phyloP scores from a whole-genome alignment of 495 filamentous ascomycete species.

The Cenococcum geophilum region DNA sequence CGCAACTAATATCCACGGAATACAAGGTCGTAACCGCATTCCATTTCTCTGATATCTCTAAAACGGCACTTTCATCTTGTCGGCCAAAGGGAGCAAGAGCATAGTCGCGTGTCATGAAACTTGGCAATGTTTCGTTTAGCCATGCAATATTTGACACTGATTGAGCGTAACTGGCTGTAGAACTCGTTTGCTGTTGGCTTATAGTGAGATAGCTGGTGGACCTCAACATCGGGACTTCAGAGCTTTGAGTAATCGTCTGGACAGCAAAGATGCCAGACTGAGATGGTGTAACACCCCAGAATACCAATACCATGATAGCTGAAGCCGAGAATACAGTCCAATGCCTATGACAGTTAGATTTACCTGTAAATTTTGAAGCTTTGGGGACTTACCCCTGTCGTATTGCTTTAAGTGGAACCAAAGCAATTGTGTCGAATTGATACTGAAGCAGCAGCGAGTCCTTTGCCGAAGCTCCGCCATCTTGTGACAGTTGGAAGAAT shows the following conservation, averaged over 20 bases:
- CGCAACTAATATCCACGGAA: conserved; percentile 38
- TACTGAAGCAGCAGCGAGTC: conserved; percentile 46
- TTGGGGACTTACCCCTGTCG: conserved; percentile 32
- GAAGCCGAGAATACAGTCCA: conserved; percentile 42
- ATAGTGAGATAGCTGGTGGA: conserved; percentile 29
- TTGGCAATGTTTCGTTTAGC: conserved; percentile 39
- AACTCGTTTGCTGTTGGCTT: conserved; percentile 22
- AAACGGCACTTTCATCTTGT: not conserved
- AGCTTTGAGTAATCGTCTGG: conserved; percentile 10
- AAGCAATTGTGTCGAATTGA: conserved; percentile 45
- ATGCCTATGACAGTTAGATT: conserved; percentile 34
- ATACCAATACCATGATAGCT: conserved; percentile 39
- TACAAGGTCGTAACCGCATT: conserved; percentile 36
- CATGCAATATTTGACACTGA: conserved; percentile 37
- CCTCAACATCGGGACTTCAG: conserved; percentile 8
- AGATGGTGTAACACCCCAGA: conserved; percentile 44
- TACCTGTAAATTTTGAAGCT: not conserved
- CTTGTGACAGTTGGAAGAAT: conserved; percentile 43
- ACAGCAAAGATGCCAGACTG: conserved; percentile 41
- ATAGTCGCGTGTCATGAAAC: conserved; percentile 39
- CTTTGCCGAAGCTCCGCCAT: conserved; percentile 36
- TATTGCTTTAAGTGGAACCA: conserved; percentile 43
- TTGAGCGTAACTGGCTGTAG: conserved; percentile 35
- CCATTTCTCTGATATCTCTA: conserved; percentile 24
- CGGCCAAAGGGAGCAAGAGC: conserved; percentile 39